These are phyloP conservation scores for Macrocybe gigantea DNA, from an alignment of 768 basidiomycete genomes.

Conservation along the genomic window DNA sequence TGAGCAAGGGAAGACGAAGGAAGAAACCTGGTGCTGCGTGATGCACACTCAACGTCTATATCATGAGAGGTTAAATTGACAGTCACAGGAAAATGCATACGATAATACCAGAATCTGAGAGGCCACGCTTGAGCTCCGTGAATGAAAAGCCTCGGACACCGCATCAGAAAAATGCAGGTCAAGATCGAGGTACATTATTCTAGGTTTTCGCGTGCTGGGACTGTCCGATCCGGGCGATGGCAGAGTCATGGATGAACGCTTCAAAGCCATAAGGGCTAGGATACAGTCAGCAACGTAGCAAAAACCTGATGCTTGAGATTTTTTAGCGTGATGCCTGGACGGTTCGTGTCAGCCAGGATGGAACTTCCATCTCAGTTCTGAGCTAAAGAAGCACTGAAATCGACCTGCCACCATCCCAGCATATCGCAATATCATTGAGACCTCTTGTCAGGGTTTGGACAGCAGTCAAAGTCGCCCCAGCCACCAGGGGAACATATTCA, in stretches of 20 bases:
- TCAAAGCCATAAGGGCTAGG: constrained; percentile 71
- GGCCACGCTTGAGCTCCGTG: constrained; percentile 23
- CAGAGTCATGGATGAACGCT: constrained; percentile 23
- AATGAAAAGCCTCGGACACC: constrained; percentile 71
- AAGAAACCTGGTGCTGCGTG: constrained; percentile 82
- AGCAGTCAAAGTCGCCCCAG: constrained; percentile 75
- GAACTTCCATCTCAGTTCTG: not conserved
- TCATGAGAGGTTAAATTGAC: constrained; percentile 3
- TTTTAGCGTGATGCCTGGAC: constrained; percentile 75
- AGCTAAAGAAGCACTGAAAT: constrained; percentile 1
- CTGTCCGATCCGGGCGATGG: constrained; percentile 1
- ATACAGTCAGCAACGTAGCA: constrained; percentile 93
- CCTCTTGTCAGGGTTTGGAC: constrained; percentile 50
- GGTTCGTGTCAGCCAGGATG: not conserved
- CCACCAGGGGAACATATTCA: constrained; percentile 65
- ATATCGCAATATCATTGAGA: constrained; percentile 58
- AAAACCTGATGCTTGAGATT: constrained; percentile 77
- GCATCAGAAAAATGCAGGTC: constrained; percentile 92
- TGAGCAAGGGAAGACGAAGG: constrained; percentile 45
- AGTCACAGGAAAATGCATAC: not conserved
- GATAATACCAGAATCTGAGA: constrained; percentile 43
- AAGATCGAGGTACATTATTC: constrained; percentile 87
- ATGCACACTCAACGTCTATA: constrained; percentile 78
- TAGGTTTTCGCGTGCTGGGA: constrained; percentile 31
- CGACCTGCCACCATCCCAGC: constrained; percentile 89